These are phyloP conservation scores for Durusdinium trenchii DNA, from an alignment of 73 alveolate genomes.

Conservation along the genomic window DNA sequence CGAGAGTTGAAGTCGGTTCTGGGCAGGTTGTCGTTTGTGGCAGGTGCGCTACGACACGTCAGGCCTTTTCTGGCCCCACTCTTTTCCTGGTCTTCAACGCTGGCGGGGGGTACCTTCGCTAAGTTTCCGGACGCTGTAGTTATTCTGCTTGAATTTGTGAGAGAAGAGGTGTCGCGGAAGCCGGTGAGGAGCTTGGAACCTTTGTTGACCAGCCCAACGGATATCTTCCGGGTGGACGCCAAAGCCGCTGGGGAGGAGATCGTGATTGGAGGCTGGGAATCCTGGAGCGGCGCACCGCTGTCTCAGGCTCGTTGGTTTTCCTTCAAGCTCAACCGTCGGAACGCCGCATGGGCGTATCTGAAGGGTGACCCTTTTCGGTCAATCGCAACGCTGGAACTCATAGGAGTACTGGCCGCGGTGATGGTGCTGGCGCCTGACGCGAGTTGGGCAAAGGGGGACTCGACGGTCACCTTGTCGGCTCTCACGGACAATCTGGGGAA, in stretches of 20 bases:
- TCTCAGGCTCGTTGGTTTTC: conserved; percentile 16
- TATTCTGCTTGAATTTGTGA: background rate
- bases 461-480: background rate
- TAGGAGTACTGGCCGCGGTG: background rate
- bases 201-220: background rate
- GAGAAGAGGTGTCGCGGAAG: background rate
- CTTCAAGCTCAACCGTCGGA: background rate
- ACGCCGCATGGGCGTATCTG: too few relatives aligned
- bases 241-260: too few relatives aligned
- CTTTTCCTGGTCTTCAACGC: too few relatives aligned
- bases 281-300: background rate
- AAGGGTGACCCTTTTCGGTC: too few relatives aligned
- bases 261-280: conserved; percentile 37
- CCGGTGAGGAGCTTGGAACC: background rate
- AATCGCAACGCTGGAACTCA: background rate
- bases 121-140: too few relatives aligned
- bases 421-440: background rate
- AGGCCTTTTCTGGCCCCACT: conserved; percentile 6
- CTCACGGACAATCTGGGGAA: conserved; percentile 11
- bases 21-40: conserved; percentile 29
- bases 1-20: background rate
- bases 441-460: background rate
- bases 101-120: too few relatives aligned
- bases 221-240: too few relatives aligned
- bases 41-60: conserved; percentile 6